Evolutionary conservation across 1,284 basidiomycete genomes (phyloP).

Genomic region (Malassezia cuniculi): DNA sequence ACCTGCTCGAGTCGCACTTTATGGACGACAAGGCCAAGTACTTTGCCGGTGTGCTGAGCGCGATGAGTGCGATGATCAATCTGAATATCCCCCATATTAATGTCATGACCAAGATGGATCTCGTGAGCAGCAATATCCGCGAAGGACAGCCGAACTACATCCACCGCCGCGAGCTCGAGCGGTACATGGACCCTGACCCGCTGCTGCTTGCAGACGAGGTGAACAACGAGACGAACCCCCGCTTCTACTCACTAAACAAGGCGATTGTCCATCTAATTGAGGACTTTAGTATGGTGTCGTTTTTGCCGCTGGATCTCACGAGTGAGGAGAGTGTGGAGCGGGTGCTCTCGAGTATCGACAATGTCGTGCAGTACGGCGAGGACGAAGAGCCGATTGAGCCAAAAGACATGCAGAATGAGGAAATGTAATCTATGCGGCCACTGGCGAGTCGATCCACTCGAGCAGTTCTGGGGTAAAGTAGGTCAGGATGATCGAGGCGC

Average conservation of each 20-base stretch:
- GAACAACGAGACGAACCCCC: slow-evolving; percentile 60
- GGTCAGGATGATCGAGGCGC: slow-evolving; percentile 73
- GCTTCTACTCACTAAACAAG: slow-evolving; percentile 82
- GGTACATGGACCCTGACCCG: slow-evolving; percentile 95
- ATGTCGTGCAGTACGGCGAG: slow-evolving; percentile 68
- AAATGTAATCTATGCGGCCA: slow-evolving; percentile 12
- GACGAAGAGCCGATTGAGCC: slow-evolving; percentile 45
- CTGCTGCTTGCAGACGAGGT: slow-evolving; percentile 62
- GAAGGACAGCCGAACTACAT: slow-evolving; percentile 43
- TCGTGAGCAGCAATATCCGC: slow-evolving; percentile 59
- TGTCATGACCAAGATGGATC: slow-evolving; percentile 97
- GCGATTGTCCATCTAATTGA: slow-evolving; percentile 94
- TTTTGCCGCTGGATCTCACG: slow-evolving; percentile 83
- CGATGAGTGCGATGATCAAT: slow-evolving; percentile 98
- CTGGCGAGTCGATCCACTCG: slow-evolving; percentile 14
- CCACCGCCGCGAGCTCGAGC: slow-evolving; percentile 50
- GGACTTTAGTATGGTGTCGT: slow-evolving; percentile 93
- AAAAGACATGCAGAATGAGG: slow-evolving; percentile 40
- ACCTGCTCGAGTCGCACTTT: slow-evolving; percentile 81
- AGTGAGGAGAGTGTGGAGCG: slow-evolving; percentile 77
- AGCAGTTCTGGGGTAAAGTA: slow-evolving; percentile 89
- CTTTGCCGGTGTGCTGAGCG: slow-evolving; percentile 92
- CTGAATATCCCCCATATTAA: slow-evolving; percentile 94
- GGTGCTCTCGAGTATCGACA: slow-evolving; percentile 88
- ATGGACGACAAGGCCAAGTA: slow-evolving; percentile 79